Evolutionary conservation across 2,329 filamentous ascomycete species (phyloP).

Genomic region (Colletotrichum orbiculare): DNA sequence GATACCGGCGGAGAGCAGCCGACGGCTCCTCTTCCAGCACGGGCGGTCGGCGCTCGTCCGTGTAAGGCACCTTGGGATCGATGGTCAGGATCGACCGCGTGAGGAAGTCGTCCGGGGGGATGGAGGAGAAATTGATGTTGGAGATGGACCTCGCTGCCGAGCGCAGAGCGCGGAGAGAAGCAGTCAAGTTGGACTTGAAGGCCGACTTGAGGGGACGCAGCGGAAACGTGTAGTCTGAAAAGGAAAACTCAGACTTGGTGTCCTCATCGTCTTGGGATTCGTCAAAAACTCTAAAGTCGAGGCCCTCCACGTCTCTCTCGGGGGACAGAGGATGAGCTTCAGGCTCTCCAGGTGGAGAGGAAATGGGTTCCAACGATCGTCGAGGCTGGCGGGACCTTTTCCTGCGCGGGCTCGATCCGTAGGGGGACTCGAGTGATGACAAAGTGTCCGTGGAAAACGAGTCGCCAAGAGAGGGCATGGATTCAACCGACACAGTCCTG

Average conservation of each 20-base stretch:
- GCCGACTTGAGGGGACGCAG: conserved; percentile 65
- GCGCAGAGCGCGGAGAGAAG: conserved; percentile 71
- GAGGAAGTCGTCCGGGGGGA: conserved; percentile 74
- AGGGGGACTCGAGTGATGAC: conserved; percentile 62
- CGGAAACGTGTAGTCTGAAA: conserved; percentile 46
- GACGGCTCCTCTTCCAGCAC: conserved; percentile 72
- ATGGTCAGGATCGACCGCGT: conserved; percentile 76
- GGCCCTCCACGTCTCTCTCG: conserved; percentile 61
- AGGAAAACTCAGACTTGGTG: conserved; percentile 46
- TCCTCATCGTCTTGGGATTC: conserved; percentile 45
- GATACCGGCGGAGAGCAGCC: conserved; percentile 73
- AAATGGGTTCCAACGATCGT: conserved; percentile 65
- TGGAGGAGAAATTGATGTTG: conserved; percentile 69
- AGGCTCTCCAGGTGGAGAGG: conserved; percentile 63
- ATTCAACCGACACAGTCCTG: conserved; percentile 69
- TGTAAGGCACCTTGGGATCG: conserved; percentile 73
- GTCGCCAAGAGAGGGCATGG: conserved; percentile 68
- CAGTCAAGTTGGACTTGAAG: conserved; percentile 77
- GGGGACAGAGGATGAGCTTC: conserved; percentile 64
- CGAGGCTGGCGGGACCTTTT: conserved; percentile 50
- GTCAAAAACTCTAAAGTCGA: conserved; percentile 47
- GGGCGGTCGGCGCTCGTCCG: conserved; percentile 74
- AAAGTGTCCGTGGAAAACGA: conserved; percentile 63
- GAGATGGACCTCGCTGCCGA: conserved; percentile 74
- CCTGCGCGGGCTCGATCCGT: conserved; percentile 49